Evolutionary conservation across 1,284 basidiomycete species (phyloP), one percentile per base, ranked within the genome.

Genomic region (Trametes hirsuta): DNA sequence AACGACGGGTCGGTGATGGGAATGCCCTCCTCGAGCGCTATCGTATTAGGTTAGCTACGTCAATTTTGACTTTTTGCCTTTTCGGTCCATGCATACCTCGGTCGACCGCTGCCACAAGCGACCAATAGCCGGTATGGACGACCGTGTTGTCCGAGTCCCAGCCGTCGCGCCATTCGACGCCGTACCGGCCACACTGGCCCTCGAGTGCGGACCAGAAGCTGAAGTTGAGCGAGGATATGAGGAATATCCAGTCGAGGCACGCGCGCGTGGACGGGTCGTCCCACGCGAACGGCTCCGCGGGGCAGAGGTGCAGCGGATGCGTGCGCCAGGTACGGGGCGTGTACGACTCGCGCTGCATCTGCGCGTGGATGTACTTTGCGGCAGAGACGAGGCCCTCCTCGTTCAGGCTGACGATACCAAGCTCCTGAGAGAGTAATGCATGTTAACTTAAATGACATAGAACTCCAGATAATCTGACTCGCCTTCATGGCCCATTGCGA

Each of bases 151-250:
- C 72, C 11, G 75, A 75, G n/a, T 72, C 71, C 91, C 91, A 92
- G 2, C 84, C 81, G n/a, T 78, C 73, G 45, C 83, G 79, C 91
- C 91, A 94, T 64, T 86, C 81, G 2, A 94, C 84, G 9, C 87
- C 90, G 69, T 86, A 94, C 22, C 89, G 79, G 46, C 83, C 82
- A 2, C 74, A 64, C 9, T 68, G 71, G 0, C 83, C 84, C 58
- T 87, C 84, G 45, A 76, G 78, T 62, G 88, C 84, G 0, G 91
- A 93, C 92, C 92, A 94, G 70, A 94, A 94, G 65, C 86, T 90
- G 74, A 94, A 94, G 72, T 94, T 94, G 48, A 94, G 80, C 2
- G 88, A 81, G 0, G 91, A 91, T 37, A 94, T 86, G 53, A 93
- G 80, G 73, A 94, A 94, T 62, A 94, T 87, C 92, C 92, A 94